These are phyloP conservation scores for Micromonas commoda DNA, from an alignment of 139 green algal genomes.

Conservation along the genomic window DNA sequence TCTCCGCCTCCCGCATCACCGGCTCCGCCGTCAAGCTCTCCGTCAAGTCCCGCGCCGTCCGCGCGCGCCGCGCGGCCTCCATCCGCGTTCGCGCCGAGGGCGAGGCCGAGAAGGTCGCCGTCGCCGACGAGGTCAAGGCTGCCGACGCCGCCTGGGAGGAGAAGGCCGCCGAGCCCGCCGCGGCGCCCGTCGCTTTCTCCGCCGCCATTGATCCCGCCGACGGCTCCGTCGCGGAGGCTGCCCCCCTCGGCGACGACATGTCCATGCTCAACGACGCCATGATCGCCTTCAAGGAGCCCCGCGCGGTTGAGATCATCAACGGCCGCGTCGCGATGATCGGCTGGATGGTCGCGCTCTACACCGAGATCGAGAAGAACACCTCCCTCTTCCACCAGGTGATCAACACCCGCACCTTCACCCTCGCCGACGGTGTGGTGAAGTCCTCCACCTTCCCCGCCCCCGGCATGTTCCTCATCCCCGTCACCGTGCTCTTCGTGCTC, in stretches of 20 bases:
- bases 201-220: conserved; percentile 4
- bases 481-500: background rate
- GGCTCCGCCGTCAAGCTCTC: background rate
- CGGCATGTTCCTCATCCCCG: background rate
- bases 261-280: conserved; percentile 7
- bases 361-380: conserved; percentile 12
- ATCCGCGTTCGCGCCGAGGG: background rate
- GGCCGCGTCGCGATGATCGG: conserved; percentile 19
- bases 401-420: conserved; percentile 21
- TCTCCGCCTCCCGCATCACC: too few species aligned
- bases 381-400: conserved; percentile 6
- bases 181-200: background rate
- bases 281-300: conserved; percentile 10
- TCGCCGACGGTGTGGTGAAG: conserved; percentile 13
- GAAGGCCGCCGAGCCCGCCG: background rate
- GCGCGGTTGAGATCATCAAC: conserved; percentile 26
- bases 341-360: conserved; percentile 14
- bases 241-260: conserved; percentile 25
- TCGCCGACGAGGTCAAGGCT: background rate
- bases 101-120: background rate
- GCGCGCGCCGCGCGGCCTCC: background rate
- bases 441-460: background rate
- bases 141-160: background rate
- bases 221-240: conserved; percentile 23
- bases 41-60: too few species aligned